Conservation (phyloP, 805 yeast genomes). For the Lipomyces sp. region DNA sequence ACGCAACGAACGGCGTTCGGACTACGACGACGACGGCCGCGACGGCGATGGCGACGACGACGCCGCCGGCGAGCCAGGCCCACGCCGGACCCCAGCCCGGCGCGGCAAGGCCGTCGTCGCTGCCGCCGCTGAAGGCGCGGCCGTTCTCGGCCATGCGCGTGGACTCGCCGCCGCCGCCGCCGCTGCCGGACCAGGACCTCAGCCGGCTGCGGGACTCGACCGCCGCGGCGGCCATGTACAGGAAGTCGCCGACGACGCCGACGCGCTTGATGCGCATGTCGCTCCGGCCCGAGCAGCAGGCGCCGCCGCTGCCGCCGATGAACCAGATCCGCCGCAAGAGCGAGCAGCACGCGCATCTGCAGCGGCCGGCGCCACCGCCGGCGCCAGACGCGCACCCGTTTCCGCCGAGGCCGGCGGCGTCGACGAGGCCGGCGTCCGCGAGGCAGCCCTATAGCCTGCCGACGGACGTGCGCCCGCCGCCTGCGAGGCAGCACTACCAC, state of each 20-base stretch:
- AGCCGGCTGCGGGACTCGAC: too few relatives aligned
- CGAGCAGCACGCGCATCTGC: too few relatives aligned
- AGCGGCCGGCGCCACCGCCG: too few relatives aligned
- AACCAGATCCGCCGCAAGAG: too few relatives aligned
- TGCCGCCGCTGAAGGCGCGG: neutral
- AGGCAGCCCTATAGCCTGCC: slow-evolving; percentile 1
- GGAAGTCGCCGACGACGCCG: too few relatives aligned
- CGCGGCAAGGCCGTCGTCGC: neutral
- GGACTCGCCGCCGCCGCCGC: too few relatives aligned
- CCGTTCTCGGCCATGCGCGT: neutral
- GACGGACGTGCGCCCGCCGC: neutral
- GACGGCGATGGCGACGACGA: neutral
- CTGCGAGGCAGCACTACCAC: neutral
- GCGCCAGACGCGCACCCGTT: too few relatives aligned
- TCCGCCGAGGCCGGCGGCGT: slow-evolving; percentile 1
- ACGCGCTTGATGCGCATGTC: too few relatives aligned
- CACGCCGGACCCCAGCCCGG: neutral
- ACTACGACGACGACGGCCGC: slow-evolving; percentile 4
- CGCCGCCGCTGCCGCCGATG: too few relatives aligned
- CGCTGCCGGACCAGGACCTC: neutral
- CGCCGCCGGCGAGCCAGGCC: neutral
- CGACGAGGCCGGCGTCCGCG: slow-evolving; percentile 1
- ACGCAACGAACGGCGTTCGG: slow-evolving; percentile 1
- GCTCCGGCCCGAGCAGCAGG: too few relatives aligned
- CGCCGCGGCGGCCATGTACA: too few relatives aligned